Evolutionary conservation across 768 basidiomycete species (phyloP), one percentile per base, ranked within the genome.

Genomic region (Tricholoma terreum): DNA sequence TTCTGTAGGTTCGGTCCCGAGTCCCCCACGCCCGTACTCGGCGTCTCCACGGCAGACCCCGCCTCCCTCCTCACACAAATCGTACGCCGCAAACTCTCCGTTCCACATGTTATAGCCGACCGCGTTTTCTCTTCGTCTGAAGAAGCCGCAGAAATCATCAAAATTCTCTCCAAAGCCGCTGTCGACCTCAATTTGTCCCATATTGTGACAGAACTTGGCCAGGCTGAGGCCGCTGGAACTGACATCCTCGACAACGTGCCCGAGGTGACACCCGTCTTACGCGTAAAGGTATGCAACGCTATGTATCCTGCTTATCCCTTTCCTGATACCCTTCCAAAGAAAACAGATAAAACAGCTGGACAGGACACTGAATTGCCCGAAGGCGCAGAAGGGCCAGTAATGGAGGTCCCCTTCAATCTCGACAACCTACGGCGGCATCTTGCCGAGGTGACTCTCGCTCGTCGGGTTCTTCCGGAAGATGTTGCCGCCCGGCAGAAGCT

Each of bases 401-500:
- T 60, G 24, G 77, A 82, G 60, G 73, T 90, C 6, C 90, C 90
- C 1, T 93, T 90, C 74, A 91, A 92, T 66, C 77, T 94, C 51
- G 76, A 80, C 19, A 83, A 82, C 51, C 78, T 94, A 33, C 85
- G 90, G 19, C 80, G 80, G 21, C 86, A 89, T 65, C 80, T 95
- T 17, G 74, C 81, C 2, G 73, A 84, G 58, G 78, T 89, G n/a
- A 71, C 77, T 6, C 77, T 87, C 53, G 84, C 87, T 2, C 83
- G 86, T 34, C 78, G 80, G 2, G 76, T 89, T 6, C 77, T 90
- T 43, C 77, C 84, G 0, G 82, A 85, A 55, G 89, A 93, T 61
- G 69, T 85, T n/a, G 73, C 81, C 14, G 76, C 84, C 0, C 89
- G 93, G 1, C 93, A 96, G 69, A 85, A 85, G 60, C 77, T 92